Conservation (phyloP, 2,329 filamentous ascomycete genomes). For the Alternaria sp. region DNA sequence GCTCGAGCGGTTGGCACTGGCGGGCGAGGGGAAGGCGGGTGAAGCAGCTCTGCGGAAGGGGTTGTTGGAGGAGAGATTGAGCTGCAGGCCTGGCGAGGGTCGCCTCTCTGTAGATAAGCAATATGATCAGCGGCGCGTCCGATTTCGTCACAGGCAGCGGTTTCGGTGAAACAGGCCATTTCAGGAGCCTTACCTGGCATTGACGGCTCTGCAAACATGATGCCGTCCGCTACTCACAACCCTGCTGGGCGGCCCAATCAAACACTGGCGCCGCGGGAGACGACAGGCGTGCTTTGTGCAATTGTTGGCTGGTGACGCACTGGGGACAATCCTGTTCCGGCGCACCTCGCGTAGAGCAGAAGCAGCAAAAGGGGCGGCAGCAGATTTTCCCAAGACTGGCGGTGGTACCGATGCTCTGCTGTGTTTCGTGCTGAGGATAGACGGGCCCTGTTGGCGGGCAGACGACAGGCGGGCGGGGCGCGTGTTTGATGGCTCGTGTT, state of each 20-base stretch:
- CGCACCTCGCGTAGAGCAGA: constrained; percentile 16
- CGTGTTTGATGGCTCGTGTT: constrained; percentile 23
- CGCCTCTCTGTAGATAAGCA: constrained; percentile 52
- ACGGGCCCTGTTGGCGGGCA: constrained; percentile 21
- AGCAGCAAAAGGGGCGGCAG: constrained; percentile 24
- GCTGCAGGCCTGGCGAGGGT: constrained; percentile 64
- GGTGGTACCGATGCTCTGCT: constrained; percentile 38
- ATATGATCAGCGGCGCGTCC: constrained; percentile 35
- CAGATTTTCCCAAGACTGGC: constrained; percentile 39
- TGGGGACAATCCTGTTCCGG: constrained; percentile 26
- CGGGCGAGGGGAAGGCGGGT: constrained; percentile 51
- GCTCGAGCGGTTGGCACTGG: constrained; percentile 52
- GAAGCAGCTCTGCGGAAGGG: constrained; percentile 77
- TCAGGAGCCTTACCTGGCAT: constrained; percentile 51
- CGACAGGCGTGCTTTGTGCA: constrained; percentile 27
- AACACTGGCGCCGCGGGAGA: constrained; percentile 33
- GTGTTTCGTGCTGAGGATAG: constrained; percentile 35
- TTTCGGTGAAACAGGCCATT: constrained; percentile 47
- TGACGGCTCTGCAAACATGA: constrained; percentile 53
- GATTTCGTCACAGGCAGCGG: constrained; percentile 41
- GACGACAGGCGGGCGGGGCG: constrained; percentile 28
- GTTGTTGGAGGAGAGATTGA: constrained; percentile 78
- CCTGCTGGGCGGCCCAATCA: constrained; percentile 47
- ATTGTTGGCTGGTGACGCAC: constrained; percentile 35
- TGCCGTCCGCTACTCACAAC: constrained; percentile 44